phyloP scores from a whole-genome alignment of 179 eudicot genomes.

The Silene vulgaris region DNA sequence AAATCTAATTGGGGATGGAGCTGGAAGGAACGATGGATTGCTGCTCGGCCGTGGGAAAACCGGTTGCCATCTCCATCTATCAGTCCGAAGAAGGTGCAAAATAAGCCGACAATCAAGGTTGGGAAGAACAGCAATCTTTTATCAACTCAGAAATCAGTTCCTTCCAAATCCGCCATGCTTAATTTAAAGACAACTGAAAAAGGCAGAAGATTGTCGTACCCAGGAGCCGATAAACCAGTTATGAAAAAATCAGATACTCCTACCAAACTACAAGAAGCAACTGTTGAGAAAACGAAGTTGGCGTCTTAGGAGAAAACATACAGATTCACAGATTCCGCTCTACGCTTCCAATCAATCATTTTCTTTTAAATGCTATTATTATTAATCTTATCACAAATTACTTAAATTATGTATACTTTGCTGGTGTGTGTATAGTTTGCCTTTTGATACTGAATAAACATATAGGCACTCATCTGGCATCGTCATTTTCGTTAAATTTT shows the following conservation, averaged over 20 bases:
- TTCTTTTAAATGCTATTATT: conserved; percentile 8
- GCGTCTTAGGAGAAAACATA: conserved; percentile 22
- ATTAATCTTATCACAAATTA: conserved; percentile 4
- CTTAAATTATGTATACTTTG: conserved; percentile 24
- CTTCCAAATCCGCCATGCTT: conserved; percentile 31
- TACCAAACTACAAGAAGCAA: conserved; percentile 31
- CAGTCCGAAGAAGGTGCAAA: conserved; percentile 50
- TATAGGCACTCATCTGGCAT: conserved; percentile 10
- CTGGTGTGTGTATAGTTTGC: conserved; percentile 36
- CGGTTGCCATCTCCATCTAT: conserved; percentile 35
- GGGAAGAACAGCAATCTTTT: conserved; percentile 31
- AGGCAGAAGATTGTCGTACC: conserved; percentile 47
- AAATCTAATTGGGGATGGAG: conserved; percentile 96
- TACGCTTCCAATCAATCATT: background rate
- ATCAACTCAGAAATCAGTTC: conserved; percentile 30
- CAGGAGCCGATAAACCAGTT: conserved; percentile 37
- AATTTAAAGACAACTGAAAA: conserved; percentile 43
- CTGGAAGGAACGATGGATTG: conserved; percentile 98
- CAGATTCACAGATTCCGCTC: conserved; percentile 10
- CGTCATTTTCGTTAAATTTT: conserved; percentile 2
- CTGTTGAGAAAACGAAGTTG: conserved; percentile 25
- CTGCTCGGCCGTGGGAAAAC: conserved; percentile 95
- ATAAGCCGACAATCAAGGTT: conserved; percentile 34
- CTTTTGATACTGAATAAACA: conserved; percentile 23
- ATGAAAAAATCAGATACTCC: conserved; percentile 25